Base-by-base conservation (phyloP, 1,284 basidiomycete species). In the Trametes polyzona region DNA sequence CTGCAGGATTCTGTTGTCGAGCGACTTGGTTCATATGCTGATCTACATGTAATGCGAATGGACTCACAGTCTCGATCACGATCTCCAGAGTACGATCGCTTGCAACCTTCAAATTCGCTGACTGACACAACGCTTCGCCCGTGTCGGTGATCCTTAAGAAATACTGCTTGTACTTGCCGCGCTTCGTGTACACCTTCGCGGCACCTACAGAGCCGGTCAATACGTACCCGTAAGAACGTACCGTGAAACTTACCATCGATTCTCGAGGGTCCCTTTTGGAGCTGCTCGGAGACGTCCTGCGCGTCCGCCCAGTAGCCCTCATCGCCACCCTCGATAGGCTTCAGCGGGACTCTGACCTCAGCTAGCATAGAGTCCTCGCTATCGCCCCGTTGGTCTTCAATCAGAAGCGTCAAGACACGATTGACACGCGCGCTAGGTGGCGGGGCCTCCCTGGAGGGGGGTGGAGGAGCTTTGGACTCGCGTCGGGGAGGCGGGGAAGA, bases 241-340 rank as follows among this genome's bases (percentile, higher is more conserved):
- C 11, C n/a, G 33, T 12, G n/a, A 29, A 21, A 35, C 61, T 23
- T 40, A 67, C 88, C 89, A 70, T 91, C 88, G 55, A 91, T 86
- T 54, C 88, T 75, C 6, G 84, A 82, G 7, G 88, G 84, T 12
- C 84, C 78, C 4, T 68, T 66, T 68, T 91, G 88, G 23, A 91
- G 74, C 55, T 77, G 74, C 14, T 81, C 72, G 47, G 79, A 79
- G 19, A 91, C 74, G 23, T 88, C 83, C 59, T 79, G 76, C 1
- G 87, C 86, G 67, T 88, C 82, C 10, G 83, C 87, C 87, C 88
- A 90, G 65, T 79, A 87, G 4, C 83, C 83, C 59, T 80, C 82
- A 29, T 76, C 76, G 9, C 74, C 69, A 46, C 78, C 70, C 35
- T 81, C 77, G 8, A 76, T 73, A 8, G 68, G 65, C 61, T 70